These are phyloP conservation scores for Ogataea methylovora DNA, from an alignment of 805 yeast genomes.

Conservation along the genomic window DNA sequence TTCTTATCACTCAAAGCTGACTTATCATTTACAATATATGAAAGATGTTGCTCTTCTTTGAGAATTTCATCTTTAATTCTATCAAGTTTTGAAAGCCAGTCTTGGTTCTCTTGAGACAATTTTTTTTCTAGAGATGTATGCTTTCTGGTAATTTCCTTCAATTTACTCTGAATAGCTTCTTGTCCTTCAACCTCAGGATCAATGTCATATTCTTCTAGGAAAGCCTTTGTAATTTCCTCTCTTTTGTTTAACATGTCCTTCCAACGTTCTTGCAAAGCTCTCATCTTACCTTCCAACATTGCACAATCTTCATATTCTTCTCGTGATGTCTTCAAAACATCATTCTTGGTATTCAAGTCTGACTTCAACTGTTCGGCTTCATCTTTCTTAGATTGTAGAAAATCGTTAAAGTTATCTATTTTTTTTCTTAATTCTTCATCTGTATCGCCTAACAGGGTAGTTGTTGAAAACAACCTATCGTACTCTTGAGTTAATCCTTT, in stretches of 20 bases:
- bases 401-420: constrained; percentile 33
- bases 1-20: constrained; percentile 27
- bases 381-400: constrained; percentile 17
- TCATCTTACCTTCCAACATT: constrained; percentile 48
- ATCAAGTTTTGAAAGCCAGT: constrained; percentile 4
- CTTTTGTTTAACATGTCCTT: not conserved
- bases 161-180: too few relatives aligned
- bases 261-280: constrained; percentile 23
- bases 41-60: constrained; percentile 35
- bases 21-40: constrained; percentile 36
- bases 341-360: constrained; percentile 10
- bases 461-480: constrained; percentile 37
- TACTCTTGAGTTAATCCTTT: constrained; percentile 42
- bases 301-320: constrained; percentile 28
- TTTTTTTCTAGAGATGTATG: too few relatives aligned
- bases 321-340: constrained; percentile 17
- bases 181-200: too few relatives aligned
- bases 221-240: not conserved
- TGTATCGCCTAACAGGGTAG: constrained; percentile 38
- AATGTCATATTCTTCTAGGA: too few relatives aligned
- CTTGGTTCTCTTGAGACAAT: too few relatives aligned
- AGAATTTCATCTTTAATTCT: constrained; percentile 25
- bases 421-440: constrained; percentile 31
- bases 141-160: too few relatives aligned
- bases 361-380: constrained; percentile 7